Conservation (phyloP, 129 eudicot genomes). For the Kitagawia praeruptora region DNA sequence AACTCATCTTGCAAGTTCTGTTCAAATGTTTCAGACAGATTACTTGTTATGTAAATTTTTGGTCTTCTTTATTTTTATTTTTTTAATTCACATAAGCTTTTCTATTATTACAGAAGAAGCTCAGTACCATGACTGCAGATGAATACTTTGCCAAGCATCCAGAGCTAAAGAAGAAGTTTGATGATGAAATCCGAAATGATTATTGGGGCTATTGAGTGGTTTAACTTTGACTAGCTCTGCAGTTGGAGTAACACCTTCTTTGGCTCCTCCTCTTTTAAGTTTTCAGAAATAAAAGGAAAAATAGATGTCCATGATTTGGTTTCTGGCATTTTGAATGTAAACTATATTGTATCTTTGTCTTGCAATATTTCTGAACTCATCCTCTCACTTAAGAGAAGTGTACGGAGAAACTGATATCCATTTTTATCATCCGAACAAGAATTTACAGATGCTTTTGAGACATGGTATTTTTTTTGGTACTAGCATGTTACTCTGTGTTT, state of each 20-base stretch:
- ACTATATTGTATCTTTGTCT: background rate
- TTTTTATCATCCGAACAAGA: background rate
- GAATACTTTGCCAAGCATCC: constrained; percentile 96
- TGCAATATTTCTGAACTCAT: background rate
- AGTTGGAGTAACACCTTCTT: constrained; percentile 11
- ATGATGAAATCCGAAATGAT: constrained; percentile 90
- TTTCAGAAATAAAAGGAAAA: constrained; percentile 24
- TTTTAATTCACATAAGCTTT: background rate
- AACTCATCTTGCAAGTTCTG: background rate
- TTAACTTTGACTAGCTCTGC: background rate
- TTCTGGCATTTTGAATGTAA: constrained; percentile 5
- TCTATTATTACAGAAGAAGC: constrained; percentile 42
- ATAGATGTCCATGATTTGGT: background rate
- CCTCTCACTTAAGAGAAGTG: background rate
- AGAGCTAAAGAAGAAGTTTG: constrained; percentile 86
- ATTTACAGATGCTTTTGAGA: background rate
- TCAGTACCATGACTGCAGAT: constrained; percentile 98
- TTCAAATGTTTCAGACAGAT: background rate
- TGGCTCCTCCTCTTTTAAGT: constrained; percentile 23
- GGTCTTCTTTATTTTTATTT: background rate
- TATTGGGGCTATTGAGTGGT: constrained; percentile 77
- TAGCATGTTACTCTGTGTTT: background rate
- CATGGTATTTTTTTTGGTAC: background rate
- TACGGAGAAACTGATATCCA: background rate
- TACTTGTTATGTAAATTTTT: background rate